Base-by-base conservation (phyloP, 2,329 filamentous ascomycete genomes). In the Calonectria pauciramosa region DNA sequence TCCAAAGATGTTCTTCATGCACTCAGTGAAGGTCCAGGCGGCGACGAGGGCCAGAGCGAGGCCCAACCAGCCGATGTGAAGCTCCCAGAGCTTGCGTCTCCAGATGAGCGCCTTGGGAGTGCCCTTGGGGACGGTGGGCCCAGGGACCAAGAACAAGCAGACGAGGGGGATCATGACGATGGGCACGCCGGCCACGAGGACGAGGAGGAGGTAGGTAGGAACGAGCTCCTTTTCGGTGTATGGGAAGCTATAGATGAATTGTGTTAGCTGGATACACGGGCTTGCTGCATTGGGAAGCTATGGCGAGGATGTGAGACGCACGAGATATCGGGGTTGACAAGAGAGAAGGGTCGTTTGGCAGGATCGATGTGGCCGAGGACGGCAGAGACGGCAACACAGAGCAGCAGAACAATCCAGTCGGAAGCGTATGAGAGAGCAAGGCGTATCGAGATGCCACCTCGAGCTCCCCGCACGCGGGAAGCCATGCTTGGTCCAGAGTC, bases 21-120 rank as follows among this genome's bases (percentile, higher is more conserved):
- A 94, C 80, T 95, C 93, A 0, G 96, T 96, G 80, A 97, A 92
- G 84, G 97, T 92, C 87, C 94, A 97, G 6, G 94, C 90, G 2
- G 91, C 88, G 3, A 93, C 92, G 13, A 95, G 87, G 3, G 94
- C 92, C 23, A 98, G 88, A 0, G 89, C 94, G 3, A 98, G 89
- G 0, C 96, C 96, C 80, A 98, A 91, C 92, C 94, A 95, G 73
- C 95, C 96, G 2, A 92, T 92, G 82, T 98, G 95, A 83, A 95
- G 92, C 84, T 98, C 96, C 96, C 96, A 98, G 1, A 98, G 84
- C 86, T 97, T 98, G 77, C 95, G 91, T 82, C 91, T 91, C 93
- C 95, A 96, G 56, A 96, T 88, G 69, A 95, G 85, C 5, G 89
- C 84, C 76, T 89, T 89, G 2, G 94, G 92, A 0, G 93, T 93